Evolutionary conservation across 352 stramenopile genomes (phyloP).

Genomic region (Phytophthora capsici): DNA sequence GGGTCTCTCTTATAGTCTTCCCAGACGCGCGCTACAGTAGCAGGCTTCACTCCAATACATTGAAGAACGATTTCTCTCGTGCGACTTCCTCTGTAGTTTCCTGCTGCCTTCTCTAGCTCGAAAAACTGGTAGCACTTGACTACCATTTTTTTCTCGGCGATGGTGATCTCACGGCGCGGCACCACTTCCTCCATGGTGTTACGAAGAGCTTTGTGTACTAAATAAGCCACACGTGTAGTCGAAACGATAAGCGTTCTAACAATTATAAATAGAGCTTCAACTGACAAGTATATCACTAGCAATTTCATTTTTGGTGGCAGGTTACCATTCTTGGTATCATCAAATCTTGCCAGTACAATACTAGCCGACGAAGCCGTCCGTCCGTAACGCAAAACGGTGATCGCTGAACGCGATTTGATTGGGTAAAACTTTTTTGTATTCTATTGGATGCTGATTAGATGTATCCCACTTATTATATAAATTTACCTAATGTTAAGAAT

Average conservation of each 20-base stretch:
- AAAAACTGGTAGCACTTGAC: not conserved
- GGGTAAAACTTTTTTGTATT: no score
- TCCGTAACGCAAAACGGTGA: no score
- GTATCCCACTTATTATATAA: no score
- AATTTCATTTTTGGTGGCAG: not conserved
- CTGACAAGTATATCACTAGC: not conserved
- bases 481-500: no score
- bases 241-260: not conserved
- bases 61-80: conserved; percentile 1
- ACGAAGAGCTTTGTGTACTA: not conserved
- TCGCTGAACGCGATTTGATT: no score
- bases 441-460: no score
- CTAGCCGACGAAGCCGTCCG: no score
- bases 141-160: no score
- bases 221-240: not conserved
- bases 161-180: not conserved
- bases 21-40: not conserved
- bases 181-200: not conserved
- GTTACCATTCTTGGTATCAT: not conserved
- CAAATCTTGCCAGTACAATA: not conserved
- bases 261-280: no score
- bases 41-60: not conserved
- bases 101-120: not conserved
- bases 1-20: not conserved
- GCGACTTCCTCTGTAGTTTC: not conserved